Conservation (phyloP, 306 rosid genomes). For the Myrica gale region DNA sequence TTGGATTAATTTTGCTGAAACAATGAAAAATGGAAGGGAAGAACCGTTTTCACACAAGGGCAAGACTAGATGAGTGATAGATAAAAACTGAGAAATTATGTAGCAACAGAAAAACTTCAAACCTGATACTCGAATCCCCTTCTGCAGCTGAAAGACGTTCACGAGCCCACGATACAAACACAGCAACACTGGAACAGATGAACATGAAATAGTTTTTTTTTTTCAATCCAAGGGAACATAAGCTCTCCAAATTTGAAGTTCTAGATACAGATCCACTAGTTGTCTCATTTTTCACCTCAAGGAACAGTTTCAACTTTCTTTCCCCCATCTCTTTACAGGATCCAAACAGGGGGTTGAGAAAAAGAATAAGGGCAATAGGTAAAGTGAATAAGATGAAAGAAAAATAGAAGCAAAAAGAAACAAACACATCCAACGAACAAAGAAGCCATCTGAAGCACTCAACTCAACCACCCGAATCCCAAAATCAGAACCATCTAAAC, state of each 20-base stretch:
- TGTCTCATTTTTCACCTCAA: not conserved
- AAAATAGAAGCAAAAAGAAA: not conserved
- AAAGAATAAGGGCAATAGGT: not conserved
- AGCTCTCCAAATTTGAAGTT: not conserved
- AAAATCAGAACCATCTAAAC: conserved; percentile 6
- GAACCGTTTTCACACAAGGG: conserved; percentile 10
- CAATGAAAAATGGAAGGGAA: conserved; percentile 21
- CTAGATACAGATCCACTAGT: not conserved
- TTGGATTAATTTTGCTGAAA: conserved; percentile 60
- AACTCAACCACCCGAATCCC: conserved; percentile 1
- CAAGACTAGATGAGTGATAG: not conserved
- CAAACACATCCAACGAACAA: not conserved
- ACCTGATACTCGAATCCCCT: conserved; percentile 48
- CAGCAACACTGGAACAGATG: conserved; percentile 63
- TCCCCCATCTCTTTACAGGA: not conserved
- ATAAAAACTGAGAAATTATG: not conserved
- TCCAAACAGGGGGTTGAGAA: not conserved
- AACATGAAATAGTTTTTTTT: not conserved
- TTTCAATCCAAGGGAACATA: no score
- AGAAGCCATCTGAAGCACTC: not conserved
- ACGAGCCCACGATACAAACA: conserved; percentile 80
- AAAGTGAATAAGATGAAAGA: not conserved
- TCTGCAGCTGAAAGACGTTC: conserved; percentile 33
- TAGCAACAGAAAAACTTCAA: conserved; percentile 10
- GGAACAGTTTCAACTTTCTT: not conserved